Evolutionary conservation across 2,329 filamentous ascomycete species (phyloP).

Genomic region (Colletotrichum chrysophilum): DNA sequence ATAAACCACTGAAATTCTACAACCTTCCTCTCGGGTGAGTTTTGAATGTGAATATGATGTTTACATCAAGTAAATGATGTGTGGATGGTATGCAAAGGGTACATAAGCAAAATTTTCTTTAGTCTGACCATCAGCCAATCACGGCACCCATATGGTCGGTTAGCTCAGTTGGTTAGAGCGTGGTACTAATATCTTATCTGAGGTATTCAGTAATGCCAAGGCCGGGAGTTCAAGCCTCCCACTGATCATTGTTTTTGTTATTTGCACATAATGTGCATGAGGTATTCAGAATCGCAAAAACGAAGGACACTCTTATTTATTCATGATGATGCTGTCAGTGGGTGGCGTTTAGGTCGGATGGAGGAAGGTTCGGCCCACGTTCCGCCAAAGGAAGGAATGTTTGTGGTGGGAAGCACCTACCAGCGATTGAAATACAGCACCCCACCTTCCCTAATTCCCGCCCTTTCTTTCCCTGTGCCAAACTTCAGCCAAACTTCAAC

Average conservation of each 20-base stretch:
- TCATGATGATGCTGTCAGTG: neutral
- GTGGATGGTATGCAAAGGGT: too few species aligned
- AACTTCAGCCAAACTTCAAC: neutral
- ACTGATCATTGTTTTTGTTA: conserved; percentile 5
- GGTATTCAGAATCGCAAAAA: neutral
- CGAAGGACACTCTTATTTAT: neutral
- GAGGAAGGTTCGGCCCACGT: neutral
- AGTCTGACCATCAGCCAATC: neutral
- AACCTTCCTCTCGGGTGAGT: fast-evolving
- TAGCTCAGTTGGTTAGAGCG: conserved; percentile 23
- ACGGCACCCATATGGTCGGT: neutral
- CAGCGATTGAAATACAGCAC: neutral
- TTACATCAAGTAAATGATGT: neutral
- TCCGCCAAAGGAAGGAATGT: neutral
- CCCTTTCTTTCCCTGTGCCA: neutral
- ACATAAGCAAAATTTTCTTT: too few species aligned
- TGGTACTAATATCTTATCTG: conserved; percentile 18
- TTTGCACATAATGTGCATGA: neutral
- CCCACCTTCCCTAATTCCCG: neutral
- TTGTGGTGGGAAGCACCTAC: neutral
- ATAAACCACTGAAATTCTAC: fast-evolving
- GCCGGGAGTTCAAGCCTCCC: conserved; percentile 23
- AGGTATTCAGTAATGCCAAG: conserved; percentile 16
- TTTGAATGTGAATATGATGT: fast-evolving
- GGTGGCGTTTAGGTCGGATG: neutral